Evolutionary conservation across 2,329 filamentous ascomycete genomes (phyloP), one percentile per base, ranked within the genome.

Genomic region (Aspergillus terreus): DNA sequence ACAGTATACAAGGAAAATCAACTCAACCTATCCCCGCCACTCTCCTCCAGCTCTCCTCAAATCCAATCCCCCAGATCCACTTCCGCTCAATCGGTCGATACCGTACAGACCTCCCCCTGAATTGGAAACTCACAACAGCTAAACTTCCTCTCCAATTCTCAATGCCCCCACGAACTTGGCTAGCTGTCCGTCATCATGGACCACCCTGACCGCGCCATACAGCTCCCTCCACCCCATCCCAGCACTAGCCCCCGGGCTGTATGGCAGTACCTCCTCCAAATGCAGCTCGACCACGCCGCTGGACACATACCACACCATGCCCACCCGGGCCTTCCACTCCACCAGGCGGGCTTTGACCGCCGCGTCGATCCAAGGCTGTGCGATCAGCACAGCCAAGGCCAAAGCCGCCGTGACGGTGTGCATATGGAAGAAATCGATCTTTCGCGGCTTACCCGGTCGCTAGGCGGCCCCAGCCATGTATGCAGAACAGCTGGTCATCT

Each of bases 391-490:
- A 6, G 19, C 27, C 11, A 50, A 1, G 6, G 23, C 25, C 3
- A 50, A 14, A n/a, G 49, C 15, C 25, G 30, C 12, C 15, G 43
- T 50, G 23, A 46, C 23, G 6, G 17, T 38, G 23, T 51, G 49
- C 14, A 51, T 1, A 23, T 43, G 27, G n/a, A 35, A 51, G 23
- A 47, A 51, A 35, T 51, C 49, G 21, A 51, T 33, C 19, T 51
- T 51, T 4, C 36, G 21, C 17, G 35, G 14, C 38, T 47, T 47
- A 7, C 36, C 36, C 7, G 49, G 49, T 4, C 23, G 23, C 44
- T 51, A 44, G 2, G 49, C 49, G n/a, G 49, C 44, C 9, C 35
- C 49, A 14, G 36, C 12, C 5, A 41, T 9, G 19, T 36, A 49
- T 10, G 32, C 47, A 15, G 40, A 30, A 9, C 7, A 15, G 36